Conservation (phyloP, 2,329 filamentous ascomycete species). For the Rhynchosporium secalis region DNA sequence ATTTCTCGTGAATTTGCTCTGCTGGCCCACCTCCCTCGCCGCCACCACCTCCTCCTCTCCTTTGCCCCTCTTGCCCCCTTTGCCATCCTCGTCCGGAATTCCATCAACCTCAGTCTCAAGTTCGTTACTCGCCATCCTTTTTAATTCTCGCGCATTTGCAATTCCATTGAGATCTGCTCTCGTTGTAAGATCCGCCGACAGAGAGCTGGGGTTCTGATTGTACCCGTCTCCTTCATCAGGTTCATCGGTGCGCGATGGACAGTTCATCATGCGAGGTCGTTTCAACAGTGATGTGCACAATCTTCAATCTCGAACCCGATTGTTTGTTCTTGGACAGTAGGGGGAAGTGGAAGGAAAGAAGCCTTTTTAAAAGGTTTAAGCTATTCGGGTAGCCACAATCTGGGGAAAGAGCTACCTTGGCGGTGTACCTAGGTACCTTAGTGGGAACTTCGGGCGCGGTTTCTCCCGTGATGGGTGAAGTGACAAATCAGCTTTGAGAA, state of each 20-base stretch:
- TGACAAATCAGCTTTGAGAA: conserved; percentile 14
- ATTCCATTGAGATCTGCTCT: conserved; percentile 61
- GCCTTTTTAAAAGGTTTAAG: not conserved
- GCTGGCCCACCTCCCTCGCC: conserved; percentile 14
- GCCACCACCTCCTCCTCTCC: conserved; percentile 15
- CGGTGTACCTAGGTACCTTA: conserved; percentile 1
- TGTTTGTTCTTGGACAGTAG: not conserved
- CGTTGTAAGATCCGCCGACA: conserved; percentile 62
- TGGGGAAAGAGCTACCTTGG: conserved; percentile 9
- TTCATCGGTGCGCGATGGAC: conserved; percentile 62
- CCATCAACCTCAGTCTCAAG: conserved; percentile 35
- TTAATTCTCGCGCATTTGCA: conserved; percentile 55
- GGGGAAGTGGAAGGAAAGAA: not conserved
- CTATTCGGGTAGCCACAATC: conserved; percentile 2
- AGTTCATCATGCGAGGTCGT: conserved; percentile 54
- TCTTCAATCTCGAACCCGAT: not conserved
- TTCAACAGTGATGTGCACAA: not conserved
- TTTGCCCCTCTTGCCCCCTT: conserved; percentile 13
- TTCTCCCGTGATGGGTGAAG: conserved; percentile 5
- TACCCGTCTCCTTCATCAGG: conserved; percentile 52
- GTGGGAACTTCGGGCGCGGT: conserved; percentile 5
- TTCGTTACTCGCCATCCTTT: conserved; percentile 44
- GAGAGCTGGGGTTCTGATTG: conserved; percentile 60
- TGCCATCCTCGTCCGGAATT: conserved; percentile 21
- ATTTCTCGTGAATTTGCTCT: conserved; percentile 20